phyloP scores from a whole-genome alignment of 495 filamentous ascomycete genomes.

The Mytilinidion resinicola region DNA sequence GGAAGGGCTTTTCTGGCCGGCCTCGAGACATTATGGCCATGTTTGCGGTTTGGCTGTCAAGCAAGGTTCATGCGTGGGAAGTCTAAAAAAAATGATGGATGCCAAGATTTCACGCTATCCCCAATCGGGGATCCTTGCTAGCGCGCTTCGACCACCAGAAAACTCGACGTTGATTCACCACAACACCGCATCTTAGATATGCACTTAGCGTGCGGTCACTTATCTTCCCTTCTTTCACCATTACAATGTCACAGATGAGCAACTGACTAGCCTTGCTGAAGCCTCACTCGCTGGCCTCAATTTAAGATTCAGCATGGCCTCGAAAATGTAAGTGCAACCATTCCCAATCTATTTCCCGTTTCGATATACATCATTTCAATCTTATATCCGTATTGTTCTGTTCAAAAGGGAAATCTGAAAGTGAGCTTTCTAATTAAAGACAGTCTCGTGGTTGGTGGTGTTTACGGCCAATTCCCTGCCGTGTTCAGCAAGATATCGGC shows the following conservation, averaged over 20 bases:
- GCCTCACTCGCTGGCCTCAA: background rate
- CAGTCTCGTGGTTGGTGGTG: slow-evolving; percentile 74
- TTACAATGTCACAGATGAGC: background rate
- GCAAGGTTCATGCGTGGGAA: background rate
- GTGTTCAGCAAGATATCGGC: slow-evolving; percentile 72
- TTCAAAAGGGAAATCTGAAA: background rate
- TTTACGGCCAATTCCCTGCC: slow-evolving; percentile 64
- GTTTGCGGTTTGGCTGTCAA: background rate
- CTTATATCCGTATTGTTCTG: background rate
- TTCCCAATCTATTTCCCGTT: background rate
- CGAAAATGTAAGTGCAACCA: slow-evolving; percentile 58
- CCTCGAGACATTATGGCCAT: slow-evolving; percentile 49
- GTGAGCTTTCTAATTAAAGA: slow-evolving; percentile 32
- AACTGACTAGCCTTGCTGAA: too few species aligned
- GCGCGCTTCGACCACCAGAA: too few species aligned
- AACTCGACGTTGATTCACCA: too few species aligned
- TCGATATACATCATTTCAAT: slow-evolving; percentile 6
- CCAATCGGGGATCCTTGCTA: background rate
- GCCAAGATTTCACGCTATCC: slow-evolving; percentile 21
- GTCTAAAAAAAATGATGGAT: background rate
- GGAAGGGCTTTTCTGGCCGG: slow-evolving; percentile 58
- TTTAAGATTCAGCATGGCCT: slow-evolving; percentile 45
- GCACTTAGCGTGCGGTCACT: too few species aligned
- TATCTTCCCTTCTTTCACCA: background rate
- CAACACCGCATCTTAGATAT: too few species aligned